phyloP scores from a whole-genome alignment of 1,284 basidiomycete genomes.

The Puccinia novopanici region DNA sequence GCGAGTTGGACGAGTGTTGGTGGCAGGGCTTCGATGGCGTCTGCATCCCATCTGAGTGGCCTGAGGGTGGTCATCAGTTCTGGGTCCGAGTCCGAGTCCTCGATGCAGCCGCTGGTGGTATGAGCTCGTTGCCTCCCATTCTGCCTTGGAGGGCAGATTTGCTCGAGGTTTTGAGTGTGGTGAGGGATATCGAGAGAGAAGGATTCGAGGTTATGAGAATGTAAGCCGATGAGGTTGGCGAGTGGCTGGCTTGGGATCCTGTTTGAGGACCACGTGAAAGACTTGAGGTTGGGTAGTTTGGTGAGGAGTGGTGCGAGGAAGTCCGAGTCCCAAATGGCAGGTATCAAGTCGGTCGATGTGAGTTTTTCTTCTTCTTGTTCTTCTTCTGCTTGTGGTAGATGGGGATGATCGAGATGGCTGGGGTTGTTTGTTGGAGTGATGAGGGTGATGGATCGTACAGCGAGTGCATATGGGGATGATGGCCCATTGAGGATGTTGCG shows the following conservation, averaged over 20 bases:
- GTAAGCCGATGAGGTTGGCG: neutral
- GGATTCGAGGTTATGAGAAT: constrained; percentile 21
- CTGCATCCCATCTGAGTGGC: constrained; percentile 42
- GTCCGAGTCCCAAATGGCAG: neutral
- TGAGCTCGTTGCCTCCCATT: constrained; percentile 10
- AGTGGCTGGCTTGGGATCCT: neutral
- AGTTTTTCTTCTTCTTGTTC: neutral
- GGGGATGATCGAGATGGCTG: no score
- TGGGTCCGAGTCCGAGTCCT: constrained; percentile 26
- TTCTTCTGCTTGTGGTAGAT: neutral
- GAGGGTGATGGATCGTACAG: constrained; percentile 1
- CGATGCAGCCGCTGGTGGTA: constrained; percentile 16
- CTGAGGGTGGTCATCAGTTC: neutral
- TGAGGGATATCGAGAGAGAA: constrained; percentile 21
- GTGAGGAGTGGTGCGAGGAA: neutral
- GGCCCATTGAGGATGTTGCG: constrained; percentile 16
- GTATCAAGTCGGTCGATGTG: neutral
- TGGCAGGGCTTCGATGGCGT: constrained; percentile 4
- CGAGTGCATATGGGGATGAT: neutral
- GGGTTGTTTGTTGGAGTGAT: neutral
- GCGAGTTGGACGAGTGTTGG: constrained; percentile 21
- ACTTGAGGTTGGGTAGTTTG: constrained; percentile 36
- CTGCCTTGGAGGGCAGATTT: neutral
- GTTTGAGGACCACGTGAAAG: constrained; percentile 12
- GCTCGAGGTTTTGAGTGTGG: neutral